Conservation (phyloP, 2,329 filamentous ascomycete species). For the Cyphellophora europaea region DNA sequence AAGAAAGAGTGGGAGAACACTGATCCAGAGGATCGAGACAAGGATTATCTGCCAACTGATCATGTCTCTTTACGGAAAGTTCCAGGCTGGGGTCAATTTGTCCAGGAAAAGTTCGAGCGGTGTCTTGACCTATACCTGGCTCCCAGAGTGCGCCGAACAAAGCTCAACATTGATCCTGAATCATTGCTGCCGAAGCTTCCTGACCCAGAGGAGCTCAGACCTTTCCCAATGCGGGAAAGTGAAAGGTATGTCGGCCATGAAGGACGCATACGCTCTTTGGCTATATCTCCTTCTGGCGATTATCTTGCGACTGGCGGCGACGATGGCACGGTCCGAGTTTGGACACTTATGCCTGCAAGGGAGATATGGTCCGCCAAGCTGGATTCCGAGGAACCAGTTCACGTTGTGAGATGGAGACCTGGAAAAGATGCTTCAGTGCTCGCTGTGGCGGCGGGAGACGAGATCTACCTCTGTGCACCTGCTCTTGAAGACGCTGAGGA, state of each 20-base stretch:
- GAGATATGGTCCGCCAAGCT: constrained; percentile 80
- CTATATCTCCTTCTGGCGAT: constrained; percentile 74
- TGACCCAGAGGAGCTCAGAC: constrained; percentile 83
- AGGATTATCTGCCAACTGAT: constrained; percentile 74
- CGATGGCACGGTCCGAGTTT: constrained; percentile 84
- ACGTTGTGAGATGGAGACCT: constrained; percentile 83
- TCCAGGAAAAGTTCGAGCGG: constrained; percentile 94
- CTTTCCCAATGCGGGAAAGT: constrained; percentile 85
- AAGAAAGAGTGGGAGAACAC: constrained; percentile 73
- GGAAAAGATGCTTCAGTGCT: constrained; percentile 71
- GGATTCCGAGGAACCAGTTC: constrained; percentile 64
- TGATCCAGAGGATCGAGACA: constrained; percentile 85
- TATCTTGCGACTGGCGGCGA: constrained; percentile 90
- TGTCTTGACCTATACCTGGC: constrained; percentile 94
- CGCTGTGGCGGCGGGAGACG: constrained; percentile 74
- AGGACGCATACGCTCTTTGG: constrained; percentile 73
- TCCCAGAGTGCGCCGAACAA: constrained; percentile 81
- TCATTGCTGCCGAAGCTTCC: constrained; percentile 88
- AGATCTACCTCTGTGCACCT: constrained; percentile 75
- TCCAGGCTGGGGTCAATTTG: constrained; percentile 77
- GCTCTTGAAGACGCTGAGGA: constrained; percentile 32
- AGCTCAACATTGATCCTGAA: constrained; percentile 92
- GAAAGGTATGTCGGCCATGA: constrained; percentile 82
- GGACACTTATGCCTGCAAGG: constrained; percentile 77
- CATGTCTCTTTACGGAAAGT: constrained; percentile 81